Evolutionary conservation across 371 early-diverging fungal species (phyloP), one percentile per base, ranked within the genome.

Genomic region (Syncephalastrum racemosum): DNA sequence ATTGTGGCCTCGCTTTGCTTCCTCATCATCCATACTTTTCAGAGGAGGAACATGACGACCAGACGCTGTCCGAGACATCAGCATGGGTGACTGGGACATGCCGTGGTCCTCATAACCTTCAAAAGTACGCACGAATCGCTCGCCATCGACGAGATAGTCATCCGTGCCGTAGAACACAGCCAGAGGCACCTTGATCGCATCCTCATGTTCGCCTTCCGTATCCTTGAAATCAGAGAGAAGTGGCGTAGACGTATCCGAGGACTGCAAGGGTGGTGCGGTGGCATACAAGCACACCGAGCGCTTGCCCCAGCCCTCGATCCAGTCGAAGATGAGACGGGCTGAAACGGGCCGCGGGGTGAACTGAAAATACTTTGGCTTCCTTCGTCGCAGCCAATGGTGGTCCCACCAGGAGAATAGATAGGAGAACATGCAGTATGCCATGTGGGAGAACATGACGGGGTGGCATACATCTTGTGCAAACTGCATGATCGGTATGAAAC

Each of bases 391-490:
- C 85, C 85, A 85, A 53, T 85, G 77, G 36, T 62, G 62, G 60
- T 85, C 85, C 66, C 71, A 77, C 84, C 85, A 85, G 20, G 64
- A 58, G 56, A 85, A 85, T 15, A 85, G 58, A 51, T 75, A 83
- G 14, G 79, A 66, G 59, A 83, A 85, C 79, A 82, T 75, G 54
- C 73, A 71, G 57, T 83, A 85, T 0, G 75, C 77, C 13, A 85
- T 63, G 12, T 59, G 52, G 24, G 60, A 48, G 27, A 72, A 70
- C 13, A 73, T 4, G 4, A 24, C 59, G 1, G 67, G 66, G 19
- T 70, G 60, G 14, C 62, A 52, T 2, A 67, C 18, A 13, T 44
- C 20, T 46, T 79, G 80, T 2, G 77, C 75, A 20, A 63, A 6
- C 0, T 56, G 61, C 82, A 82, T 85, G 43, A 82, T 61, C 6